Base-by-base conservation (phyloP, 495 filamentous ascomycete genomes). In the Hyaloscypha bicolor region DNA sequence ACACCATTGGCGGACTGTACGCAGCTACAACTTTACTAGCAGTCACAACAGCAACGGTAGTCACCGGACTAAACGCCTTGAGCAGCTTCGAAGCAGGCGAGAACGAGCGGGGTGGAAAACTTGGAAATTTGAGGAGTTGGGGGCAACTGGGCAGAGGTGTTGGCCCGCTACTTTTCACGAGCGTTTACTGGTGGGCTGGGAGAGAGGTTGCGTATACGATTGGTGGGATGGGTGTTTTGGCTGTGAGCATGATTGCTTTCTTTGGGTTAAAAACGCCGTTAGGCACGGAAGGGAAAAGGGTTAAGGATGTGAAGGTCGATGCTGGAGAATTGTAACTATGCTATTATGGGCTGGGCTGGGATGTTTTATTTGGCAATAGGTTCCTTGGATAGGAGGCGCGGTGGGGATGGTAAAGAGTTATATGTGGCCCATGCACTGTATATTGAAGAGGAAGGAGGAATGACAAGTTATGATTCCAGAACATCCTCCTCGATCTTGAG, bases 161-260 rank as follows among this genome's bases (percentile, higher is more conserved):
- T 22, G 95, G 95, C 0, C 95, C 95, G 2, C 72, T 98, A 30
- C 74, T 96, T 55, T 99, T 98, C 73, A 97, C 94, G 70, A 90
- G 91, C n/a, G 82, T 99, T 65, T 99, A 98, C 79, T 99, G 95
- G 95, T 99, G 96, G 96, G 94, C 92, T 35, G 95, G 96, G 0
- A 80, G 95, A 48, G 90, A 96, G 72, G 79, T 88, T 19, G 95
- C 95, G 1, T 99, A 97, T 76, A 82, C 80, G 1, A 81, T 91
- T 74, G 96, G 95, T 4, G 92, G 92, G 0, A 75, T 83, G 37
- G 93, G 91, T 2, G 97, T 98, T 83, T 72, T 90, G 29, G 86
- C 76, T 9, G 93, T 97, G 42, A 84, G 83, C 48, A 80, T 81
- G 60, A 75, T 91, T n/a, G 92, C 89, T 0, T 91, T 96, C 74